phyloP scores from a whole-genome alignment of 2,329 filamentous ascomycete species.

The Cladophialophora carrionii region DNA sequence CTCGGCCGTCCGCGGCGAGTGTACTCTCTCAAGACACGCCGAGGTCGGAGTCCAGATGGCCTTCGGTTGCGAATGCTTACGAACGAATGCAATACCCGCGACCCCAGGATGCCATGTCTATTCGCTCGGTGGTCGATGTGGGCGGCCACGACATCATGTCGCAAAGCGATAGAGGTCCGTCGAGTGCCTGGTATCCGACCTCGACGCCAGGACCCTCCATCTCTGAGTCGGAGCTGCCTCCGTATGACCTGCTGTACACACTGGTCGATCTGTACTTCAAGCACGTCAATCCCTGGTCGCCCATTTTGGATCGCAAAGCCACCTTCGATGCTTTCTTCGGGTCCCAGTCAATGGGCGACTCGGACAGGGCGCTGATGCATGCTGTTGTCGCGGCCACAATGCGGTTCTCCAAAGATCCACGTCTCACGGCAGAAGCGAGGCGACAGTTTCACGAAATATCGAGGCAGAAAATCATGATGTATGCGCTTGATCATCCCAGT shows the following conservation, averaged over 20 bases:
- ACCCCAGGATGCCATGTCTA: constrained; percentile 35
- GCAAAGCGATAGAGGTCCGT: constrained; percentile 30
- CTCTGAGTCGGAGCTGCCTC: constrained; percentile 57
- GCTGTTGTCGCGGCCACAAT: constrained; percentile 87
- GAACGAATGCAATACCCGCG: constrained; percentile 35
- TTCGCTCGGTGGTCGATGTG: constrained; percentile 32
- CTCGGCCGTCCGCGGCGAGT: constrained; percentile 31
- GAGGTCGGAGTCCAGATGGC: constrained; percentile 29
- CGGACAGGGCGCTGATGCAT: constrained; percentile 79
- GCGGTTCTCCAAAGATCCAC: constrained; percentile 76
- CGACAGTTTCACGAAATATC: constrained; percentile 76
- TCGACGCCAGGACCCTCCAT: constrained; percentile 28
- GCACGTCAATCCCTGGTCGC: constrained; percentile 82
- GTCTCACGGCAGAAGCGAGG: constrained; percentile 73
- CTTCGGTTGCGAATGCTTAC: constrained; percentile 26
- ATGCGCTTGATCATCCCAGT: constrained; percentile 85
- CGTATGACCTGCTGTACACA: constrained; percentile 73
- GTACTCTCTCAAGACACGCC: constrained; percentile 33
- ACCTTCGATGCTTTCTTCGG: constrained; percentile 84
- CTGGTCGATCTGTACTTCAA: constrained; percentile 78
- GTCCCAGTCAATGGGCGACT: constrained; percentile 54
- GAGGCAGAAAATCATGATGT: constrained; percentile 83
- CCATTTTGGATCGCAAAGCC: constrained; percentile 81
- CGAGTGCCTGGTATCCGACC: constrained; percentile 26
- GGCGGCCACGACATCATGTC: constrained; percentile 26